Evolutionary conservation across 257 asterid species (phyloP).

Genomic region (Solanum lycopersicoides): DNA sequence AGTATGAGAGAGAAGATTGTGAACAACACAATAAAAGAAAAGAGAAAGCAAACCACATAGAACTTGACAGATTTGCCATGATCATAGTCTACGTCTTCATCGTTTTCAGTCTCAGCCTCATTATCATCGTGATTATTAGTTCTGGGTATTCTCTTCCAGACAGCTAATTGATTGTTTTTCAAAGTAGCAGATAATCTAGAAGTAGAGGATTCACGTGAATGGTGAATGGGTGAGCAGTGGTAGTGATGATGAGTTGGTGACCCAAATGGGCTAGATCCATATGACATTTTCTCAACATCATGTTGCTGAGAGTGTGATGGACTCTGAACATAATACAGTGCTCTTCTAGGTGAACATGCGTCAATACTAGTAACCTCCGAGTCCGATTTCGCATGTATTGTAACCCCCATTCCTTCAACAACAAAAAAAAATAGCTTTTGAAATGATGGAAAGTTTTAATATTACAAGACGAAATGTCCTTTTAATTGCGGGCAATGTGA

Average conservation of each 20-base stretch:
- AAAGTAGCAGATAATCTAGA: constrained; percentile 68
- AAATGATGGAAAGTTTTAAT: neutral
- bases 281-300: constrained; percentile 69
- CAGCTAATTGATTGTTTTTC: constrained; percentile 26
- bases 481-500: neutral
- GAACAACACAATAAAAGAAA: constrained; percentile 52
- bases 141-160: constrained; percentile 55
- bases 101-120: constrained; percentile 18
- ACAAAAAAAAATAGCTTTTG: neutral
- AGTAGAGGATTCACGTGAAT: constrained; percentile 87
- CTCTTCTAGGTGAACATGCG: constrained; percentile 8
- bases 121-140: constrained; percentile 1
- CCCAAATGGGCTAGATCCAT: constrained; percentile 75
- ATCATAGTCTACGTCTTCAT: constrained; percentile 26
- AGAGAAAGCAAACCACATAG: constrained; percentile 47
- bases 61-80: constrained; percentile 25
- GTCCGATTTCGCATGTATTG: constrained; percentile 81
- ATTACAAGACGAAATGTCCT: neutral
- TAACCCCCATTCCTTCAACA: constrained; percentile 20
- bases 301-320: constrained; percentile 71
- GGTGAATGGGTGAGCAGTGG: constrained; percentile 91
- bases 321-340: constrained; percentile 80
- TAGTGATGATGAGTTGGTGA: constrained; percentile 57
- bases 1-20: constrained; percentile 55
- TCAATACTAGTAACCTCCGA: constrained; percentile 77